A percentile compares a stretch with the other conserved stretches of the same genome.
Conservation (phyloP, 495 filamentous ascomycete genomes). For the Tuber brumale region DNA sequence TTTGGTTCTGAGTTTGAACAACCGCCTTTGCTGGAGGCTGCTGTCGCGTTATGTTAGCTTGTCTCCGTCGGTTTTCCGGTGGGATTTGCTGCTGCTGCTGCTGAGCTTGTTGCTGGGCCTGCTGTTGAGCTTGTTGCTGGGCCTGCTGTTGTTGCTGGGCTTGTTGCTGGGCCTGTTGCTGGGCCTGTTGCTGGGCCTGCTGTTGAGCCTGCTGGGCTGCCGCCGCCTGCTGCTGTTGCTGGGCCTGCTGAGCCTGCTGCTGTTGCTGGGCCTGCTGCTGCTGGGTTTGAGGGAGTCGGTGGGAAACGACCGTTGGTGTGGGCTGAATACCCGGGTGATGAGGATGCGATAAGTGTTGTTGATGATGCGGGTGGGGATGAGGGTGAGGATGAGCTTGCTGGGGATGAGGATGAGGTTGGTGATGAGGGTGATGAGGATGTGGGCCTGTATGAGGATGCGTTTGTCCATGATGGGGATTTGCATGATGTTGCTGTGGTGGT, state of each 20-base stretch:
- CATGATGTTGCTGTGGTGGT: conserved; percentile 39
- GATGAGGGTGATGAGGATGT: conserved; percentile 31
- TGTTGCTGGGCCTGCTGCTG: conserved; percentile 44
- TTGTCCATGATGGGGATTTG: conserved; percentile 27
- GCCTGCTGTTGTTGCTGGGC: conserved; percentile 17
- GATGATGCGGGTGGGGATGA: conserved; percentile 35
- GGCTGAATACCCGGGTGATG: conserved; percentile 36
- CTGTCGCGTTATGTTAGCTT: neutral
- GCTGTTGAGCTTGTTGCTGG: conserved; percentile 26
- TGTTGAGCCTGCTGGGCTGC: conserved; percentile 15
- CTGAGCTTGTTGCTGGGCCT: conserved; percentile 13
- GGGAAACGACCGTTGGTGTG: conserved; percentile 29
- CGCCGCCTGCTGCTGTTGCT: conserved; percentile 16
- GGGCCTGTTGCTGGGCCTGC: conserved; percentile 21
- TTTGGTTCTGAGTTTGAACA: conserved; percentile 26
- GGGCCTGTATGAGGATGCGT: conserved; percentile 16
- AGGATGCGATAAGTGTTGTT: conserved; percentile 29
- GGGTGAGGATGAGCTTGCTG: conserved; percentile 38
- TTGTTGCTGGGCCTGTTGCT: conserved; percentile 24
- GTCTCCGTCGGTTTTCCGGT: conserved; percentile 27
- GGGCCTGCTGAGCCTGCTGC: conserved; percentile 23
- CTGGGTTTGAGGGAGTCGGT: conserved; percentile 30
- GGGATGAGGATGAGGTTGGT: conserved; percentile 35
- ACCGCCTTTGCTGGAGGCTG: conserved; percentile 4
- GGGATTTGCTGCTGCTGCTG: conserved; percentile 23